phyloP scores from a whole-genome alignment of 2,329 filamentous ascomycete species.

The Diaporthe capsici region DNA sequence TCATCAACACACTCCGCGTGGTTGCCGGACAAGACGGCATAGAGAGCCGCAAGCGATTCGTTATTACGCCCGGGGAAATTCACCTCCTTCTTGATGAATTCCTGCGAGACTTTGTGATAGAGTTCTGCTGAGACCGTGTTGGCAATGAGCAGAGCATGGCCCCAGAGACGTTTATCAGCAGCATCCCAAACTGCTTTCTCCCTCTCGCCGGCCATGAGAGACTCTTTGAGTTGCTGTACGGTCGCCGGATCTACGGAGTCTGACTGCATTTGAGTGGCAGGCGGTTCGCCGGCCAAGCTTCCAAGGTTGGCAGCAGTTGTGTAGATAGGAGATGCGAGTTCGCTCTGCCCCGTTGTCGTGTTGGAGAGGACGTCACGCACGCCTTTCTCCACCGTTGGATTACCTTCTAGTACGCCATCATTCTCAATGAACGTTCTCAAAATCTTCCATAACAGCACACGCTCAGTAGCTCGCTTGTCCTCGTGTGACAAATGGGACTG shows the following conservation, averaged over 20 bases:
- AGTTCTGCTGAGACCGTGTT: constrained; percentile 82
- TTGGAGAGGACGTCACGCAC: constrained; percentile 83
- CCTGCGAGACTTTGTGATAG: constrained; percentile 94
- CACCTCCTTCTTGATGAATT: constrained; percentile 96
- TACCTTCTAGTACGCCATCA: constrained; percentile 86
- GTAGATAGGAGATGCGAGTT: constrained; percentile 47
- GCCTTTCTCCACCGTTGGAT: constrained; percentile 77
- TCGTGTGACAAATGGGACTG: constrained; percentile 67
- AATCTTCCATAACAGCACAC: constrained; percentile 89
- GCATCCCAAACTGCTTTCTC: constrained; percentile 95
- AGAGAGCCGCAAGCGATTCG: constrained; percentile 90
- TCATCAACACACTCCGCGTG: constrained; percentile 96
- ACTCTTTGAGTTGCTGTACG: constrained; percentile 79
- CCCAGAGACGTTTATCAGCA: constrained; percentile 94
- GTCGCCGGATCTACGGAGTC: constrained; percentile 79
- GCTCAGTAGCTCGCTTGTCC: constrained; percentile 83
- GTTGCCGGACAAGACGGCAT: constrained; percentile 94
- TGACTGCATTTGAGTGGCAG: constrained; percentile 47
- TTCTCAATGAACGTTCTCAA: constrained; percentile 85
- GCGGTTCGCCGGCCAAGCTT: constrained; percentile 41
- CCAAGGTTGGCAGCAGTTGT: constrained; percentile 42
- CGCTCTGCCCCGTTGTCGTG: constrained; percentile 53
- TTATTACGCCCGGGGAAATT: constrained; percentile 84
- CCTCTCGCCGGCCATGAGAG: constrained; percentile 84
- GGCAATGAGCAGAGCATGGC: constrained; percentile 93